A percentile compares a stretch with the other conserved stretches of the same genome.
Conservation (phyloP, 2,329 filamentous ascomycete genomes). For the Hypoxylon sp. region DNA sequence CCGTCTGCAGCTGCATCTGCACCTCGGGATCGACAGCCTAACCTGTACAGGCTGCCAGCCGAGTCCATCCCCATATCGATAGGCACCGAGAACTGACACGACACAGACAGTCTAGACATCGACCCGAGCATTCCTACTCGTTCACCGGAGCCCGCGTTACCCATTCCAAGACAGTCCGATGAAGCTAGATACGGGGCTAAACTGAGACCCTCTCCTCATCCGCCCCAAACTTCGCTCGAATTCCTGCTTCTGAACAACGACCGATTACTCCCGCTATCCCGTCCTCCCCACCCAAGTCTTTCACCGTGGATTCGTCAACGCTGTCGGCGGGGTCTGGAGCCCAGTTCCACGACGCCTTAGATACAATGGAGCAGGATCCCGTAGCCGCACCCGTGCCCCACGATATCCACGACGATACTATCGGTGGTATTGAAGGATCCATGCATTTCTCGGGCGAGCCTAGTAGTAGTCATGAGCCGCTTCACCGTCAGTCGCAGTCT, state of each 20-base stretch:
- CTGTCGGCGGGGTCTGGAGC: slow-evolving; percentile 65
- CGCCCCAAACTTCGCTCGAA: slow-evolving; percentile 25
- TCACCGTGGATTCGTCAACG: slow-evolving; percentile 67
- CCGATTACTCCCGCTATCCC: slow-evolving; percentile 15
- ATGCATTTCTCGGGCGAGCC: slow-evolving; percentile 56
- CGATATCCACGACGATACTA: slow-evolving; percentile 64
- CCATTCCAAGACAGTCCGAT: slow-evolving; percentile 46
- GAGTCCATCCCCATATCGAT: slow-evolving; percentile 36
- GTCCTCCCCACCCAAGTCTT: slow-evolving; percentile 17
- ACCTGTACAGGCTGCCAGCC: slow-evolving; percentile 22
- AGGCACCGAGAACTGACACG: slow-evolving; percentile 41
- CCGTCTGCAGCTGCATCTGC: slow-evolving; percentile 24
- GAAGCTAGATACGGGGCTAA: slow-evolving; percentile 42
- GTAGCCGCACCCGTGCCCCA: slow-evolving; percentile 47
- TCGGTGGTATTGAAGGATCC: slow-evolving; percentile 66
- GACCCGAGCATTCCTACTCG: slow-evolving; percentile 45
- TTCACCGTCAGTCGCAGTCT: slow-evolving; percentile 64
- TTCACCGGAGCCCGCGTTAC: slow-evolving; percentile 31
- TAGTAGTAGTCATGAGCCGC: slow-evolving; percentile 50
- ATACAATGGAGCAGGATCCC: slow-evolving; percentile 66
- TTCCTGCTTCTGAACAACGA: slow-evolving; percentile 34
- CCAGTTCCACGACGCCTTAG: slow-evolving; percentile 68
- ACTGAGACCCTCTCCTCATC: slow-evolving; percentile 45
- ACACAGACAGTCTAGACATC: slow-evolving; percentile 37
- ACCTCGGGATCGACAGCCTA: slow-evolving; percentile 38